Conservation (phyloP, 2,329 filamentous ascomycete genomes). For the Sporothrix brunneoviolacea region DNA sequence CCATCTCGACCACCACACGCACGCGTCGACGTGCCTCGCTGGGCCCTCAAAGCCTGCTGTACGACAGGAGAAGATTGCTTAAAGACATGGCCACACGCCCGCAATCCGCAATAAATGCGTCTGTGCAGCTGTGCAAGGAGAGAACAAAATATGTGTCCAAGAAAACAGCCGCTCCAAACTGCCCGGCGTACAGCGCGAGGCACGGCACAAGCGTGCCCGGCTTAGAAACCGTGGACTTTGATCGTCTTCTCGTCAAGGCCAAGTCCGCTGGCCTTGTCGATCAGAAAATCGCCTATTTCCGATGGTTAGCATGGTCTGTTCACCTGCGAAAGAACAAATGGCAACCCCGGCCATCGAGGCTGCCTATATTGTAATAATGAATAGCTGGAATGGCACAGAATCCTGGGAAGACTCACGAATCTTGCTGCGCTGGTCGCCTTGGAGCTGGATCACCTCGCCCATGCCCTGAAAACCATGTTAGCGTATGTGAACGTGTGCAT, state of each 20-base stretch:
- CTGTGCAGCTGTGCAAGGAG: background rate
- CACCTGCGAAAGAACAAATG: too few species aligned
- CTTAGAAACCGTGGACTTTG: constrained; percentile 73
- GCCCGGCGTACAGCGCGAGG: constrained; percentile 9
- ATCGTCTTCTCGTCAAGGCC: constrained; percentile 94
- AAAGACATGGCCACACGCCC: constrained; percentile 5
- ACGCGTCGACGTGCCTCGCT: constrained; percentile 8
- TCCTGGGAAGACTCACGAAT: constrained; percentile 13
- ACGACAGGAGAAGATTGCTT: background rate
- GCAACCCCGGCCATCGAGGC: too few species aligned
- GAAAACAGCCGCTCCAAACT: background rate
- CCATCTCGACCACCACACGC: constrained; percentile 7
- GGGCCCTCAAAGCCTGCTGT: background rate
- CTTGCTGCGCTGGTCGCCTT: constrained; percentile 86
- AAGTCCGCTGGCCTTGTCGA: constrained; percentile 90
- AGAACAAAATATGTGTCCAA: constrained; percentile 1
- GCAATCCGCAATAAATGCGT: background rate
- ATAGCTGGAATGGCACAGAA: background rate
- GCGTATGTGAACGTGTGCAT: background rate
- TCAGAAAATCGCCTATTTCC: constrained; percentile 83
- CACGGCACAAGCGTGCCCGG: constrained; percentile 12
- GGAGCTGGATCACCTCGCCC: constrained; percentile 64
- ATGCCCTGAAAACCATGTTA: constrained; percentile 11
- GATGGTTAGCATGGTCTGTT: background rate
- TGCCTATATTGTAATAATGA: background rate